Conservation (phyloP, 257 asterid genomes). For the Solanum pennellii region DNA sequence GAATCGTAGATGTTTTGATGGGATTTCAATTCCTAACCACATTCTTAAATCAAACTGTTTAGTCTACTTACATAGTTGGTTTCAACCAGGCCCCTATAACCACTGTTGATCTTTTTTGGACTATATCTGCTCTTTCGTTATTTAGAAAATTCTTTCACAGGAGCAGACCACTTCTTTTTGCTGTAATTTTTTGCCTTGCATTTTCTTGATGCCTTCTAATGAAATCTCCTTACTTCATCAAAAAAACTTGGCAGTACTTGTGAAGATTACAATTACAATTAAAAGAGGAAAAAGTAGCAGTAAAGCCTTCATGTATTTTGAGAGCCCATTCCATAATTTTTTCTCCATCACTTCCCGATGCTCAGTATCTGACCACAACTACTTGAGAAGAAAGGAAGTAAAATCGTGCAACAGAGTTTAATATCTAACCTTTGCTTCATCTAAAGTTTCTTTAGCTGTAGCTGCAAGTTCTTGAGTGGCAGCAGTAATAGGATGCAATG, state of each 20-base stretch:
- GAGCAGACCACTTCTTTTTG: too few species aligned
- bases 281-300: background rate
- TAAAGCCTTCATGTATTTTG: background rate
- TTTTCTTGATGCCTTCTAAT: too few species aligned
- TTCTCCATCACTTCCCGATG: background rate
- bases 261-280: background rate
- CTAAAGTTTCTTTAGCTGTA: slow-evolving; percentile 40
- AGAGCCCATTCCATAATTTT: background rate
- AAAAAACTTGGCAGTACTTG: background rate
- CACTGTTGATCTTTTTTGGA: too few species aligned
- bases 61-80: too few species aligned
- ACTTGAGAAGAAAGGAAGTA: background rate
- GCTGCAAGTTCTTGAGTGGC: slow-evolving; percentile 52
- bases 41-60: too few species aligned
- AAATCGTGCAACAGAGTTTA: background rate
- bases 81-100: too few species aligned
- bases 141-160: too few species aligned
- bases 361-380: background rate
- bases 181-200: too few species aligned
- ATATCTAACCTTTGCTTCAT: slow-evolving; percentile 52
- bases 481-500: slow-evolving; percentile 40
- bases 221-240: too few species aligned
- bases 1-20: too few species aligned
- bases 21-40: too few species aligned
- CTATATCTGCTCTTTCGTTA: too few species aligned